Percentiles rank a stretch among this genome's conserved stretches.
These are phyloP conservation scores for Ilyonectria sp. DNA, from an alignment of 2,329 filamentous ascomycete genomes.

Conservation along the genomic window DNA sequence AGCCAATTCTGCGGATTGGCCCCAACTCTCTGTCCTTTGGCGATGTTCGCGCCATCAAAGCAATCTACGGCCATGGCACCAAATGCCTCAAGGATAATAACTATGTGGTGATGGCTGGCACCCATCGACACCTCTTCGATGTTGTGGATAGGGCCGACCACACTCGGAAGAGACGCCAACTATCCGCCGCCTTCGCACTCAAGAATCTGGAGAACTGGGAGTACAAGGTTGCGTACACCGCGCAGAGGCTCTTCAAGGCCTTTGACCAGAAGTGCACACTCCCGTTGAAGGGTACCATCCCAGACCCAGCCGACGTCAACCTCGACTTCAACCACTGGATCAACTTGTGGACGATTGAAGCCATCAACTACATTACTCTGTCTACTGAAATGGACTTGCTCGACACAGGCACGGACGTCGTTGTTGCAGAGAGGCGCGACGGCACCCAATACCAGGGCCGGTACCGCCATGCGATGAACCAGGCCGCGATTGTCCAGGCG, in stretches of 20 bases:
- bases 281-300: slow-evolving; percentile 44
- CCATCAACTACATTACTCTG: slow-evolving; percentile 69
- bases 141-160: slow-evolving; percentile 66
- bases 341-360: slow-evolving; percentile 69
- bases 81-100: slow-evolving; percentile 63
- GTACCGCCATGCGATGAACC: slow-evolving; percentile 64
- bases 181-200: slow-evolving; percentile 65
- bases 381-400: slow-evolving; percentile 65
- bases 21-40: slow-evolving; percentile 43
- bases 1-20: slow-evolving; percentile 46
- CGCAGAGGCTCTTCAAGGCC: slow-evolving; percentile 58
- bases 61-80: slow-evolving; percentile 61
- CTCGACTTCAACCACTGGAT: slow-evolving; percentile 64
- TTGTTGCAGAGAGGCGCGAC: slow-evolving; percentile 58
- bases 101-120: slow-evolving; percentile 60
- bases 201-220: slow-evolving; percentile 69
- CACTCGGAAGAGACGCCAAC: slow-evolving; percentile 63
- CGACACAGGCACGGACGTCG: slow-evolving; percentile 61
- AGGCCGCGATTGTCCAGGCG: slow-evolving; percentile 63
- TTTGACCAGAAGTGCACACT: slow-evolving; percentile 59
- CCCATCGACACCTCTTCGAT: slow-evolving; percentile 66
- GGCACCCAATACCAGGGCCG: slow-evolving; percentile 61
- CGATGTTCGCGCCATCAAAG: slow-evolving; percentile 34
- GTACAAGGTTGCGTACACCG: slow-evolving; percentile 67
- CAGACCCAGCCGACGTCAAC: slow-evolving; percentile 56